These are phyloP conservation scores for Pyracantha coccinea DNA, from an alignment of 331 rosid genomes.

Conservation along the genomic window DNA sequence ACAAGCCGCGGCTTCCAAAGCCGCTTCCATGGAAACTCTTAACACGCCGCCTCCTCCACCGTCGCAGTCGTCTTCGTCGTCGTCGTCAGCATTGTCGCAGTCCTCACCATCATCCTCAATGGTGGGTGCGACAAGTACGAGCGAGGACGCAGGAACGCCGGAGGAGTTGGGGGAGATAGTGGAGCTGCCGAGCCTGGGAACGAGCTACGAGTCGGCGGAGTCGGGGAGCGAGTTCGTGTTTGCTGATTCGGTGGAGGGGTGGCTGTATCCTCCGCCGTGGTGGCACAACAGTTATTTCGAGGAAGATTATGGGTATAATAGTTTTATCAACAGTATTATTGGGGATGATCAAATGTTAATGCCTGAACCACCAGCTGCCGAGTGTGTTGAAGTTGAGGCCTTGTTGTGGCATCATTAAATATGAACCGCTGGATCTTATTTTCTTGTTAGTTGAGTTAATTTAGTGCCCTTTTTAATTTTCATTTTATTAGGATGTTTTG, in stretches of 20 bases:
- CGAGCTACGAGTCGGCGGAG: conserved; percentile 40
- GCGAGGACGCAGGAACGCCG: conserved; percentile 33
- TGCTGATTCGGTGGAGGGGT: conserved; percentile 30
- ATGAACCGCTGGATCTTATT: not conserved
- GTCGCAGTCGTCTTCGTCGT: conserved; percentile 5
- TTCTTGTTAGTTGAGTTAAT: not conserved
- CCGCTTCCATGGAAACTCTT: conserved; percentile 62
- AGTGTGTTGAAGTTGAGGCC: conserved; percentile 7
- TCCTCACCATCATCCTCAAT: conserved; percentile 9
- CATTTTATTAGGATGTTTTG: not conserved
- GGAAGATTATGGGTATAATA: conserved; percentile 14
- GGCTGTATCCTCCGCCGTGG: conserved; percentile 30
- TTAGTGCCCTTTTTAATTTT: not conserved
- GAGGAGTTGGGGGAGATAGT: conserved; percentile 82
- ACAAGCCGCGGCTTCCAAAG: conserved; percentile 77
- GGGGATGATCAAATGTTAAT: conserved; percentile 4
- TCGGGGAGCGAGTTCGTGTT: conserved; percentile 29
- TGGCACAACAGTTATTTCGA: conserved; percentile 18
- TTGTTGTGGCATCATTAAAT: conserved; percentile 31
- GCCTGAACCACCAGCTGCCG: conserved; percentile 5
- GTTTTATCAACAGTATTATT: not conserved
- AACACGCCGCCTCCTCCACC: not conserved
- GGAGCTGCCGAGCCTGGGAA: conserved; percentile 43
- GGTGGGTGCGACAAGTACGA: not conserved
- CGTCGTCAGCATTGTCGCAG: conserved; percentile 9